Conservation (phyloP, 257 asterid species). For the Solanum bulbocastanum region DNA sequence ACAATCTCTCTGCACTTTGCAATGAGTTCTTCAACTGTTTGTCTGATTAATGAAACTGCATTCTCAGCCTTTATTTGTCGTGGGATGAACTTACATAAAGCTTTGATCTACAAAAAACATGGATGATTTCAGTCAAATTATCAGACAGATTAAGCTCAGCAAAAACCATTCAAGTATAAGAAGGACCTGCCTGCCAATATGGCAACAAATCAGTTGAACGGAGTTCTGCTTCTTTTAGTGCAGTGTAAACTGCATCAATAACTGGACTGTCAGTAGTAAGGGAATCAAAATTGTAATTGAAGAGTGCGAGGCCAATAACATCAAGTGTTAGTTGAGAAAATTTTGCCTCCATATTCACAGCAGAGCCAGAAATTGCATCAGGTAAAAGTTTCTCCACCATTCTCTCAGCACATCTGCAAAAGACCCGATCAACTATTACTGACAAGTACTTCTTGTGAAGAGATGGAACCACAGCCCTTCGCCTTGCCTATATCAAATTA, state of each 20-base stretch:
- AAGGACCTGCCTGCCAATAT: slow-evolving; percentile 76
- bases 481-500: slow-evolving; percentile 66
- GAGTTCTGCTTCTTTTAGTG: slow-evolving; percentile 84
- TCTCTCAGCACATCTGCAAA: slow-evolving; percentile 87
- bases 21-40: slow-evolving; percentile 81
- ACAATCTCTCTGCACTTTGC: slow-evolving; percentile 78
- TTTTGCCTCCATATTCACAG: slow-evolving; percentile 86
- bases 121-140: not conserved
- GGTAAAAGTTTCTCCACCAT: slow-evolving; percentile 71
- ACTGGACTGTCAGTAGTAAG: slow-evolving; percentile 79
- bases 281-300: slow-evolving; percentile 86
- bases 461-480: slow-evolving; percentile 98
- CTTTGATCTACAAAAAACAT: slow-evolving; percentile 43
- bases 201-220: slow-evolving; percentile 90
- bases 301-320: slow-evolving; percentile 84
- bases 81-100: slow-evolving; percentile 70
- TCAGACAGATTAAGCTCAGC: not conserved
- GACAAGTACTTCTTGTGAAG: slow-evolving; percentile 99
- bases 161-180: slow-evolving; percentile 1
- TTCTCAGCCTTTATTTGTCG: slow-evolving; percentile 84
- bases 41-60: slow-evolving; percentile 70
- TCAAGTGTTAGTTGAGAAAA: slow-evolving; percentile 94
- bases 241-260: slow-evolving; percentile 92
- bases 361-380: slow-evolving; percentile 37
- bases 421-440: slow-evolving; percentile 87